These are phyloP conservation scores for Pulicaria dysenterica DNA, from an alignment of 129 eudicot genomes.

Conservation along the genomic window DNA sequence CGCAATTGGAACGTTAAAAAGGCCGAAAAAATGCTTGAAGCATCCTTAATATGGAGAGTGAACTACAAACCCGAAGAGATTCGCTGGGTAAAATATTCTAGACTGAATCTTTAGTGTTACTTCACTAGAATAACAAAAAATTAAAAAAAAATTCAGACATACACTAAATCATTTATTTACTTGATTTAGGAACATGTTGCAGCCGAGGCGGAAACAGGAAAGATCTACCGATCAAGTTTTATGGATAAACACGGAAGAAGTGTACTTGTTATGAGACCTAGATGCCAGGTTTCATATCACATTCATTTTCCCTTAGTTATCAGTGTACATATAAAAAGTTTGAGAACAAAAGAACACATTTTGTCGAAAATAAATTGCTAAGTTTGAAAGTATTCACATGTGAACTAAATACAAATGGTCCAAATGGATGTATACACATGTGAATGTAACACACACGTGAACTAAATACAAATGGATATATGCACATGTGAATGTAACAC, in stretches of 20 bases:
- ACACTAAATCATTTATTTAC: slow-evolving; percentile 1
- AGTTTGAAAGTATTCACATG: too few species aligned
- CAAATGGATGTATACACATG: too few species aligned
- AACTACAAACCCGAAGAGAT: slow-evolving; percentile 76
- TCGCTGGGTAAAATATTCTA: slow-evolving; percentile 58
- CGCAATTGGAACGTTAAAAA: slow-evolving; percentile 76
- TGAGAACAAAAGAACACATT: too few species aligned
- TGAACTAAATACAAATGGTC: too few species aligned
- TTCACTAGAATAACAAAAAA: background rate
- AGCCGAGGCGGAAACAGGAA: slow-evolving; percentile 85
- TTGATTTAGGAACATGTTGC: slow-evolving; percentile 71
- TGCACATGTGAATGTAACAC: too few species aligned
- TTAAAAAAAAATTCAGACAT: too few species aligned
- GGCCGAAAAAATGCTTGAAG: slow-evolving; percentile 82
- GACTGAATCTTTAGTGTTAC: background rate
- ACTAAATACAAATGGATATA: too few species aligned
- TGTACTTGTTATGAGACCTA: slow-evolving; percentile 89
- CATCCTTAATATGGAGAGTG: slow-evolving; percentile 72
- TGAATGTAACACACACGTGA: too few species aligned
- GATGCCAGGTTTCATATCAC: slow-evolving; percentile 67
- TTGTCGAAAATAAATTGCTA: too few species aligned
- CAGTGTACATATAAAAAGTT: too few species aligned
- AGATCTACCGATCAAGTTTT: slow-evolving; percentile 68
- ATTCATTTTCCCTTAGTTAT: slow-evolving; percentile 3
- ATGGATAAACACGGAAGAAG: slow-evolving; percentile 83